These are phyloP conservation scores for Ogataea ganodermae DNA, from an alignment of 805 yeast species.

Conservation along the genomic window DNA sequence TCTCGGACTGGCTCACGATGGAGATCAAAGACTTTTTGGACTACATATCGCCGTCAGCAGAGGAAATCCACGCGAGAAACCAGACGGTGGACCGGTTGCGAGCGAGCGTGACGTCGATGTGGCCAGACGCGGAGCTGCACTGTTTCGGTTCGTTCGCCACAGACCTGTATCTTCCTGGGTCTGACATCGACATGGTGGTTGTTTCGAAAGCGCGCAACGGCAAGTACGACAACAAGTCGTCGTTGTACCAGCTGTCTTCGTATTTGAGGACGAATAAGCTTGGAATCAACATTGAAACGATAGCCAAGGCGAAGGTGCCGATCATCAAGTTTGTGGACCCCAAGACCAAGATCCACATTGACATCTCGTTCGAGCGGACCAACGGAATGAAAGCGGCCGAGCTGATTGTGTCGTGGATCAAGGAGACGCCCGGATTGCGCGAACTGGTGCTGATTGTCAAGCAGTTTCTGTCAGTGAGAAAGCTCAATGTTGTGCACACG, in stretches of 20 bases:
- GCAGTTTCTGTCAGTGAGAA: conserved; percentile 78
- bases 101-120: conserved; percentile 50
- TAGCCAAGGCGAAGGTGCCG: conserved; percentile 90
- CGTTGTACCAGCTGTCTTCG: conserved; percentile 72
- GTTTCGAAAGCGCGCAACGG: conserved; percentile 53
- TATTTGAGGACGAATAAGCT: conserved; percentile 59
- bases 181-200: conserved; percentile 93
- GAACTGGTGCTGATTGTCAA: conserved; percentile 81
- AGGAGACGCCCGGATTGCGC: conserved; percentile 72
- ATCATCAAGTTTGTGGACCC: conserved; percentile 88
- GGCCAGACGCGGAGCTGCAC: conserved; percentile 79
- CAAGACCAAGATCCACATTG: conserved; percentile 69
- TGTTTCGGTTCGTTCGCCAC: conserved; percentile 96
- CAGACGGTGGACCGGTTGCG: conserved; percentile 62
- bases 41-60: conserved; percentile 81
- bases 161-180: conserved; percentile 88
- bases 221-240: conserved; percentile 60
- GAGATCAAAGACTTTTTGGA: conserved; percentile 84
- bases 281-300: conserved; percentile 77
- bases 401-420: conserved; percentile 73
- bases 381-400: conserved; percentile 84
- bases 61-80: conserved; percentile 70
- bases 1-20: conserved; percentile 82
- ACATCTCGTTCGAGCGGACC: conserved; percentile 83
- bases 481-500: conserved; percentile 79